Percentiles rank a stretch among this genome's conserved stretches.
phyloP scores from a whole-genome alignment of 441 rosid species.

The Populus trichocarpa region DNA sequence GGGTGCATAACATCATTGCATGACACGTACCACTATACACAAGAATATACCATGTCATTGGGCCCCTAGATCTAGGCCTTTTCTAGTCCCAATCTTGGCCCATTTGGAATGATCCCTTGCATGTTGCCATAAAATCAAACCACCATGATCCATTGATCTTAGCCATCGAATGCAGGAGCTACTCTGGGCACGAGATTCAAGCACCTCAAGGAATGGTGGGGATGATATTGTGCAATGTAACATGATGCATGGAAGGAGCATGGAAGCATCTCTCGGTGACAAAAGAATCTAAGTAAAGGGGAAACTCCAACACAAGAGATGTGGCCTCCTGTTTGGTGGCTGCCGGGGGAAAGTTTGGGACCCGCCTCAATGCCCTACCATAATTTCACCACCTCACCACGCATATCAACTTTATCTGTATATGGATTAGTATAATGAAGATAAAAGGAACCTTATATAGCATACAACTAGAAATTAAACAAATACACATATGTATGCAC shows the following conservation, averaged over 20 bases:
- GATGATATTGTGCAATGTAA: neutral
- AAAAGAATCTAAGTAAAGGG: conserved; percentile 18
- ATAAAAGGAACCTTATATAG: neutral
- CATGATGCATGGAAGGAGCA: conserved; percentile 1
- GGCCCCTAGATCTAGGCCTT: neutral
- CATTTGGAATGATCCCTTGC: neutral
- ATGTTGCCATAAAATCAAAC: neutral
- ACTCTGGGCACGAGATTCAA: neutral
- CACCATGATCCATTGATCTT: neutral
- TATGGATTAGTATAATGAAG: conserved; percentile 13
- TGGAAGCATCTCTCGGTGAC: neutral
- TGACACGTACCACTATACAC: conserved; percentile 5
- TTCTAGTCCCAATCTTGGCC: neutral
- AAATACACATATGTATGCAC: neutral
- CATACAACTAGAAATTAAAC: neutral
- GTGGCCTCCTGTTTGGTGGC: conserved; percentile 43
- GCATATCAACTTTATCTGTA: neutral
- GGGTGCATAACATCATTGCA: conserved; percentile 8
- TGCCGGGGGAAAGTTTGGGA: conserved; percentile 30
- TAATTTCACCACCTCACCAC: conserved; percentile 24
- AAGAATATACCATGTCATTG: neutral
- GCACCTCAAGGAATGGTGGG: neutral
- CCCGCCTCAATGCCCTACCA: conserved; percentile 19
- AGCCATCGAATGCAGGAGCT: neutral
- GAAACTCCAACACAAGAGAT: conserved; percentile 32